Evolutionary conservation across 441 rosid genomes (phyloP), one percentile per base, ranked within the genome.

Genomic region (Hura crepitans): DNA sequence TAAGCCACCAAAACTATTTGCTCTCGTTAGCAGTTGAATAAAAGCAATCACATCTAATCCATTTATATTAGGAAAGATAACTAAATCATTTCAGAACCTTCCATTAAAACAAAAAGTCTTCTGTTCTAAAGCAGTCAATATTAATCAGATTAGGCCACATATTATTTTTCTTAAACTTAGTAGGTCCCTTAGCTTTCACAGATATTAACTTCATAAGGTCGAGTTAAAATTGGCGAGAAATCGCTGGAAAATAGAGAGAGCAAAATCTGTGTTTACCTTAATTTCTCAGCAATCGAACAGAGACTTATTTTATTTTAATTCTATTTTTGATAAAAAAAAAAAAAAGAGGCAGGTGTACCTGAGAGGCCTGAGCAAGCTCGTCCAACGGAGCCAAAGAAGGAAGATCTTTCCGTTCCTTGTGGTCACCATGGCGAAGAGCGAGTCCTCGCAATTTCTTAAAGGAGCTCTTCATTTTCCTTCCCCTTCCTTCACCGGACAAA

Each of bases 291-390:
- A 39, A 39, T 2, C 45, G 10, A 39, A 14, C 5, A 11, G 22
- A 37, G 15, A 37, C 3, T 35, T 18, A 13, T 2, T 5, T 5
- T 4, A 25, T 35, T 35, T n/a, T n/a, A n/a, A n/a, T n/a, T n/a
- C n/a, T n/a, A n/a, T n/a, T n/a, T n/a, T n/a, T n/a, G 22, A 67
- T 5, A 57, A 28, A 10, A 25, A 68, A 28, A 14, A n/a, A 42
- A 10, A 6, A 12, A 56, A 27, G 14, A 7, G 30, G 45, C 9
- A 27, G 49, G 25, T n/a, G 70, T 3, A 86, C 97, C 95, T 78
- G 89, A 70, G 91, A 85, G 65, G 96, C 97, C 66, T 82, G 87
- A 60, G 82, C 84, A 12, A 91, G 88, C 80, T 91, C 97, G 75
- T 88, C 90, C 22, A 79, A 71, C 66, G 80, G 89, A 74, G 80